Base-by-base conservation (phyloP, 345 rosid species). In the Brassica juncea region DNA sequence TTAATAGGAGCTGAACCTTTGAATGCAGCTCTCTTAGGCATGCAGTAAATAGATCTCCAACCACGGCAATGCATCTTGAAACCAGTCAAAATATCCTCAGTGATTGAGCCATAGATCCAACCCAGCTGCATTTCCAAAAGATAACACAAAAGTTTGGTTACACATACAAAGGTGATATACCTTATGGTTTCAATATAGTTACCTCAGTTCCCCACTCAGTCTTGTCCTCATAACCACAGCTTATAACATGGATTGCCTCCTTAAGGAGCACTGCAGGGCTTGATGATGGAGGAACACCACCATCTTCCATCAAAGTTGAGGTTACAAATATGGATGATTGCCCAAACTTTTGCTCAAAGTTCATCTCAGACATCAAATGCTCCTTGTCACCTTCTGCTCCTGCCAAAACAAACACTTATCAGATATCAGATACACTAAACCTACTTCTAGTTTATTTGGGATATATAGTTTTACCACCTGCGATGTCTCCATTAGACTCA, bases 61-160 rank as follows among this genome's bases (percentile, higher is more conserved):
- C 98, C 97, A 39, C 99, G 97, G 71, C 96, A 93, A 72, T 93
- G 97, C 99, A 93, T 93, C 96, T 95, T 93, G 88, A 96, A 96
- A 25, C 98, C 99, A 49, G 97, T 93, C 63, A 96, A 84, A 72
- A 93, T 96, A 85, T 92, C 99, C 81, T 96, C 99, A 65, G 97
- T 93, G 61, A 93, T 96, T 31, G 99, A 96, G 61, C 99, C 98
- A 52, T 93, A 96, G 75, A 93, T 96, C 98, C 98, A 92, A 49
- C 98, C 97, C 67, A 92, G 89, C 98, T 95, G 90, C 88, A 81
- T 58, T 71, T 72, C 19, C 54, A 12, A 28, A 8, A 23, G 64
- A 66, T 74, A 77, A 39, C 78, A 72, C 55, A 23, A 25, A 64
- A 31, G 4, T 44, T 66, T 47, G 32, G 71, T 81, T 67, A 76